Conservation (phyloP, 305 asterid species). For the Rubia balearica region DNA sequence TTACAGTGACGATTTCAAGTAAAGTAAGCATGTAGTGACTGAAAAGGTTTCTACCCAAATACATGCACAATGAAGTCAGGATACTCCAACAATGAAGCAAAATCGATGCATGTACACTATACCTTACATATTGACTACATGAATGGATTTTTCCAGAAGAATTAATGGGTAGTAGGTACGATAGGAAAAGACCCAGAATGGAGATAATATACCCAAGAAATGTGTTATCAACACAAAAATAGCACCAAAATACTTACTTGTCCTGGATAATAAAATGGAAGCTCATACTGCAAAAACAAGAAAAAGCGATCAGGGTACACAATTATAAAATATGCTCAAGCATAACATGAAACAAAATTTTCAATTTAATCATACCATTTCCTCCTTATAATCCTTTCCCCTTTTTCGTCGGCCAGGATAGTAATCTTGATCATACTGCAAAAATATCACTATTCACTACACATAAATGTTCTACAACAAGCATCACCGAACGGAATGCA, state of each 20-base stretch:
- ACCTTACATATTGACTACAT: not conserved
- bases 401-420: slow-evolving; percentile 95
- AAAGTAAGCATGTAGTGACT: not conserved
- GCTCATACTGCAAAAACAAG: slow-evolving; percentile 74
- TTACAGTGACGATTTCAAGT: not conserved
- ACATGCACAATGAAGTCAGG: not conserved
- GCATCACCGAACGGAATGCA: not conserved
- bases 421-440: slow-evolving; percentile 90
- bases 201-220: not conserved
- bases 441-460: slow-evolving; percentile 6
- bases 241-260: slow-evolving; percentile 50
- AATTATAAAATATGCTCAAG: slow-evolving; percentile 2
- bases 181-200: not conserved
- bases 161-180: not conserved
- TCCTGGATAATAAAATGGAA: slow-evolving; percentile 91
- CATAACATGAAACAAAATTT: slow-evolving; percentile 1
- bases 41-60: slow-evolving; percentile 1
- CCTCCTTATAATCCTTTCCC: slow-evolving; percentile 87
- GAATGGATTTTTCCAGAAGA: not conserved
- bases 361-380: slow-evolving; percentile 49
- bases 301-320: slow-evolving; percentile 10
- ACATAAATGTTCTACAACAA: not conserved
- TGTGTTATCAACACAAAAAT: not conserved
- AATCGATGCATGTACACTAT: not conserved
- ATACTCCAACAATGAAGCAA: not conserved